These are phyloP conservation scores for Mayamaea pseudoterrestris DNA, from an alignment of 108 stramenopile species.

Conservation along the genomic window DNA sequence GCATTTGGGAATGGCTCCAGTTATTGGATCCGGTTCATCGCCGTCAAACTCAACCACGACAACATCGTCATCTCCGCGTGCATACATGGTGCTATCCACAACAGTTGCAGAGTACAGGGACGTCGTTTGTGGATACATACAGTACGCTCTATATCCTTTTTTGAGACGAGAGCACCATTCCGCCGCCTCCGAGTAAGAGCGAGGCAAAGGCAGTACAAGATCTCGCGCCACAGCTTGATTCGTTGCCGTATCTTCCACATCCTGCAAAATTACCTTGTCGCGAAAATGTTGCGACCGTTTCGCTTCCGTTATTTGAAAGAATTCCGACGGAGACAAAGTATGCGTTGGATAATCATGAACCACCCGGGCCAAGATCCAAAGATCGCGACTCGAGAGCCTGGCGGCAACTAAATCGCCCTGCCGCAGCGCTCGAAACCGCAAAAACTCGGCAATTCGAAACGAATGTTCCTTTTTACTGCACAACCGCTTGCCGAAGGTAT, in stretches of 20 bases:
- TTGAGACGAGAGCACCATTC: constrained; percentile 42
- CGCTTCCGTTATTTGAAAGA: constrained; percentile 32
- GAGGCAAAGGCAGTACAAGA: constrained; percentile 53
- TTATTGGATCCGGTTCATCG: constrained; percentile 37
- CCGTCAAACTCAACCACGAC: constrained; percentile 70
- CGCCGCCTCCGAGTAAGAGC: constrained; percentile 40
- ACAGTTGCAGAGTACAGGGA: constrained; percentile 65
- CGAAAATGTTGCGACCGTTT: constrained; percentile 43
- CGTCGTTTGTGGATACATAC: constrained; percentile 68
- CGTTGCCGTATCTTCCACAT: constrained; percentile 48
- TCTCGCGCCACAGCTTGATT: constrained; percentile 15
- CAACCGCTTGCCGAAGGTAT: constrained; percentile 20
- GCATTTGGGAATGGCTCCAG: constrained; percentile 28
- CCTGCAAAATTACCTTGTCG: constrained; percentile 47
- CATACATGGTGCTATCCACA: constrained; percentile 58
- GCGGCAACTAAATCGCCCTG: constrained; percentile 62
- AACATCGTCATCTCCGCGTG: constrained; percentile 63
- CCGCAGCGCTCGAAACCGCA: constrained; percentile 37
- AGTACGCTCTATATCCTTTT: constrained; percentile 53
- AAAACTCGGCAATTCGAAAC: constrained; percentile 38
- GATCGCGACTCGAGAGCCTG: constrained; percentile 35
- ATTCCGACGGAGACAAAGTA: constrained; percentile 25
- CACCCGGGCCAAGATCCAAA: constrained; percentile 62
- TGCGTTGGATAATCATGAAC: constrained; percentile 30
- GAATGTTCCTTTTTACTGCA: constrained; percentile 51